Base-by-base conservation (phyloP, 306 rosid species). In the Gastrolobium bilobum region DNA sequence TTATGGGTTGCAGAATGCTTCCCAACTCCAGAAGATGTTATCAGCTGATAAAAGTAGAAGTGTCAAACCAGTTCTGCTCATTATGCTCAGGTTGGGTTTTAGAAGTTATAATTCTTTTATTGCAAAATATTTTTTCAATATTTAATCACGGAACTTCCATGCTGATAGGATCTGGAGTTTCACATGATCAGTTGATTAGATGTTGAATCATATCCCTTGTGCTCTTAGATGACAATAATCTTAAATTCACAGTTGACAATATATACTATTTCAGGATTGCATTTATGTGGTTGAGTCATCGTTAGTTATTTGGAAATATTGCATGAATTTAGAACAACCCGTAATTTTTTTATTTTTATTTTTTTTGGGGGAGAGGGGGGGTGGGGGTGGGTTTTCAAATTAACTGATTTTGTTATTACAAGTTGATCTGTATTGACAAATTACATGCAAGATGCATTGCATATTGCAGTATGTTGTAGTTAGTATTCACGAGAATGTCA, bases 1-100 rank as follows among this genome's bases (percentile, higher is more conserved):
- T 78, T 64, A 66, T 33, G 35, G 65, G 56, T 48, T 73, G 65
- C 75, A 39, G 59, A 50, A 58, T 50, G 58, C 73, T 48, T 78
- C 70, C 48, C 73, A 47, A 67, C 33, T 56, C 66, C n/a, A 34
- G 53, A 53, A 59, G 58, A 53, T 56, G 77, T 14, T 31, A 51
- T 38, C 54, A 10, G 53, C 15, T 46, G 67, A 81, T 53, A 35
- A 76, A 76, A 52, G n/a, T 39, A 29, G 7, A 56, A 56, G 37
- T 71, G 76, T 52, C 53, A 75, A 62, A 62, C 57, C 14, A 70
- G 38, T 63, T 82, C 56, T 10, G 48, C 10, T 54, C 57, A 5
- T 14, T 64, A 47, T 38, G 42, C 71, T 42, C 65, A 63, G 71
- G 72, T 78, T 71, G 67, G 51, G 10, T 50, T 57, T 62, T 67